A percentile compares a stretch with the other conserved stretches of the same genome.
Evolutionary conservation across 2,329 filamentous ascomycete species (phyloP).

Genomic region (Talaromyces sp.): DNA sequence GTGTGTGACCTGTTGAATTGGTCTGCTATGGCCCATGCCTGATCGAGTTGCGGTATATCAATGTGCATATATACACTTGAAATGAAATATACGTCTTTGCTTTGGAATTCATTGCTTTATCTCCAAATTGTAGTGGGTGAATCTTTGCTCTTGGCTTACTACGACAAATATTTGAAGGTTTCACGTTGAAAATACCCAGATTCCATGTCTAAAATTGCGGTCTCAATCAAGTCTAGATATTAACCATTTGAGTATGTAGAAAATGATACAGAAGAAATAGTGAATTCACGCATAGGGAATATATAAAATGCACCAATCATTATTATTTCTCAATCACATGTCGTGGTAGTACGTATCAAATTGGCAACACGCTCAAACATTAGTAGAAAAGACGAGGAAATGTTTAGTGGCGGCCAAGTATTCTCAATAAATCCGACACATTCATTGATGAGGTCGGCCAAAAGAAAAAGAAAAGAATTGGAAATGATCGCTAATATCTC

Average conservation of each 20-base stretch:
- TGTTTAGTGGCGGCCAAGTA: not conserved
- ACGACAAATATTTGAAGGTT: no score
- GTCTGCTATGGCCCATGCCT: conserved; percentile 11
- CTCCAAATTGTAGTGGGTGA: no score
- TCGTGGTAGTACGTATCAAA: not conserved
- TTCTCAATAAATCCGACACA: not conserved
- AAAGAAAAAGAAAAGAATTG: not conserved
- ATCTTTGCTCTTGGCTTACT: not conserved
- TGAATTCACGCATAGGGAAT: no score
- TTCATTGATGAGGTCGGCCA: not conserved
- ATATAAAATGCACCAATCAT: not conserved
- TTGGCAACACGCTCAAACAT: not conserved
- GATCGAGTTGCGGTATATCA: conserved; percentile 27
- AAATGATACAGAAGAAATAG: no score
- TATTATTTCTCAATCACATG: not conserved
- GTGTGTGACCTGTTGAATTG: conserved; percentile 7
- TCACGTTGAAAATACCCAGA: no score
- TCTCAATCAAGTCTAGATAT: no score
- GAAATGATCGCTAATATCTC: not conserved
- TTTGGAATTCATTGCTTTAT: not conserved
- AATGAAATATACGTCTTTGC: not conserved
- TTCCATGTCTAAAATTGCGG: no score
- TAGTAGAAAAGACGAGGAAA: not conserved
- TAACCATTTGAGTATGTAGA: no score
- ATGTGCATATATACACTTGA: conserved; percentile 1